phyloP scores from a whole-genome alignment of 106 monocot species.

The Triglochin maritima region DNA sequence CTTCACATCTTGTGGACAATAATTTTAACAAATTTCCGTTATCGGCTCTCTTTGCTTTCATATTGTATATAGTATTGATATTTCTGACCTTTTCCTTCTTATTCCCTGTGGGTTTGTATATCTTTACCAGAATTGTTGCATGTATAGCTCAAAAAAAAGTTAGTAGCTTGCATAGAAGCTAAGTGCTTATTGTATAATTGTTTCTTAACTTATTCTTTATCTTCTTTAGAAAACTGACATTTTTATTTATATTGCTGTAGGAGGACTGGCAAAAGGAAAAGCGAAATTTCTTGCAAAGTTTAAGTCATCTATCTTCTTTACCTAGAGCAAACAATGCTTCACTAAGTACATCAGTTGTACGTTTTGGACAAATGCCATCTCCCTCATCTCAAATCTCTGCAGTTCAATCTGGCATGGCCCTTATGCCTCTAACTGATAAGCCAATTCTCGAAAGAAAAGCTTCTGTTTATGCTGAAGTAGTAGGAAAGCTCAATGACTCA shows the following conservation, averaged over 20 bases:
- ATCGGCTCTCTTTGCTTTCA: too few species aligned
- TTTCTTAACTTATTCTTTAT: too few species aligned
- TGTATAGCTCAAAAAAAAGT: too few species aligned
- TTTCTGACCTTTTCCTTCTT: too few species aligned
- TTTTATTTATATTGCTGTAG: constrained; percentile 13
- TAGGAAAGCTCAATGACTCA: constrained; percentile 68
- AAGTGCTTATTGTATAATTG: too few species aligned
- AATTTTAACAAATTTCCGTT: background rate
- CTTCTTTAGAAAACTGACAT: too few species aligned
- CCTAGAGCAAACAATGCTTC: constrained; percentile 58
- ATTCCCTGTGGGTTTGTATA: too few species aligned
- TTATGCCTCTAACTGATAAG: constrained; percentile 28
- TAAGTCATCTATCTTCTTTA: constrained; percentile 62
- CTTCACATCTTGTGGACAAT: background rate
- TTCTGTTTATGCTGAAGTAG: constrained; percentile 73
- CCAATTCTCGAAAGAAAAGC: constrained; percentile 75
- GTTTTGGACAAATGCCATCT: constrained; percentile 33
- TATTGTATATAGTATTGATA: too few species aligned
- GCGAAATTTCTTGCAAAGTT: constrained; percentile 78
- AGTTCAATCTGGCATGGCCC: constrained; percentile 30
- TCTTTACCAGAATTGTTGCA: too few species aligned
- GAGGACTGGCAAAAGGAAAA: constrained; percentile 96
- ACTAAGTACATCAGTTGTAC: constrained; percentile 26
- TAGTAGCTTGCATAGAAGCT: too few species aligned
- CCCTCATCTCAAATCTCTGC: constrained; percentile 31